phyloP scores from a whole-genome alignment of 371 early-diverging fungal species.

The Sporodiniella umbellata region DNA sequence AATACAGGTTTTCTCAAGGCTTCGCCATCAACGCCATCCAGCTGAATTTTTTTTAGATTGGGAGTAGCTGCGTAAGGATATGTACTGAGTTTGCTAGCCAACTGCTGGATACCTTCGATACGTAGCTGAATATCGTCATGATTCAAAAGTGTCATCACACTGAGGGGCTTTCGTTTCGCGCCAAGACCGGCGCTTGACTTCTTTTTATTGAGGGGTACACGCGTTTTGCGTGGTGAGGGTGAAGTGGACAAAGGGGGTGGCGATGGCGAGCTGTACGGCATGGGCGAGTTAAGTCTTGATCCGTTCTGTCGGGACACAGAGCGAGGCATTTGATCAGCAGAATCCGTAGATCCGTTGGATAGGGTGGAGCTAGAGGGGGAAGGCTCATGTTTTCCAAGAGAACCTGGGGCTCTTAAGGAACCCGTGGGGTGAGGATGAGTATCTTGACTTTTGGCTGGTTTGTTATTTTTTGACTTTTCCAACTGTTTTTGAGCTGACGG shows the following conservation, averaged over 20 bases:
- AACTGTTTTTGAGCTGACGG: constrained; percentile 29
- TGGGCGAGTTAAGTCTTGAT: constrained; percentile 88
- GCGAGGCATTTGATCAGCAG: neutral
- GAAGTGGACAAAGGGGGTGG: constrained; percentile 13
- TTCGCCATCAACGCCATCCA: constrained; percentile 35
- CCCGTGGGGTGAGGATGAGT: constrained; percentile 33
- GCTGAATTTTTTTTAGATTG: constrained; percentile 16
- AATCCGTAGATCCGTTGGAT: constrained; percentile 19
- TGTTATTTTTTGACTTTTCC: constrained; percentile 25
- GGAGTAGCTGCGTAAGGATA: constrained; percentile 17
- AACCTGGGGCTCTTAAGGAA: constrained; percentile 26
- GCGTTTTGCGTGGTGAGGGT: constrained; percentile 27
- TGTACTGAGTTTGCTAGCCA: constrained; percentile 25
- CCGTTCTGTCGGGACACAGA: constrained; percentile 55
- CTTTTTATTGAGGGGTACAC: constrained; percentile 34
- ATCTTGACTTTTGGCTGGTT: constrained; percentile 8
- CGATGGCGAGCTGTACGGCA: constrained; percentile 19
- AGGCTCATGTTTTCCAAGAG: constrained; percentile 28
- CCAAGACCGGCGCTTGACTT: constrained; percentile 29
- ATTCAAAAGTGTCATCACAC: constrained; percentile 24
- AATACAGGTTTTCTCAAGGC: constrained; percentile 21
- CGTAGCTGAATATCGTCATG: constrained; percentile 28
- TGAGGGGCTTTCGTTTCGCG: constrained; percentile 27
- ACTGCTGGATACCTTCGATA: constrained; percentile 28
- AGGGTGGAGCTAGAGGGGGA: constrained; percentile 35